A percentile compares a stretch with the other conserved stretches of the same genome.
These are phyloP conservation scores for Xerocomellus intermedius DNA, from an alignment of 768 basidiomycete species.

Conservation along the genomic window DNA sequence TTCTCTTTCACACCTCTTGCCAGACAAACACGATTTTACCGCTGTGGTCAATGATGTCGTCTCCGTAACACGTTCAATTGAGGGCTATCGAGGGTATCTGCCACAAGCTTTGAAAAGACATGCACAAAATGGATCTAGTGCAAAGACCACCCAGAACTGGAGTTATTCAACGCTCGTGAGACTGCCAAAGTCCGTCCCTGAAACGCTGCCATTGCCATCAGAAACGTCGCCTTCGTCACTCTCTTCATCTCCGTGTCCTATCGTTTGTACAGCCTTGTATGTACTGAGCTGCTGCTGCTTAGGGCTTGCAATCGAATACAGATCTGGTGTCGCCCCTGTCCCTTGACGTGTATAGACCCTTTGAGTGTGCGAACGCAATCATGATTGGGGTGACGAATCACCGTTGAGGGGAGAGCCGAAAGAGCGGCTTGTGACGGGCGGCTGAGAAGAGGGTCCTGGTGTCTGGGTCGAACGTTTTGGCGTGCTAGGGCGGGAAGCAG, in stretches of 20 bases:
- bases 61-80: neutral
- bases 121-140: constrained; percentile 1
- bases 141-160: neutral
- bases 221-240: constrained; percentile 31
- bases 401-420: constrained; percentile 46
- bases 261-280: constrained; percentile 17
- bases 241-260: constrained; percentile 14
- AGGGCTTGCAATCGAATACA: constrained; percentile 21
- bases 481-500: constrained; percentile 27
- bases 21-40: neutral
- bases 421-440: constrained; percentile 32
- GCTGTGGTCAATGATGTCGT: neutral
- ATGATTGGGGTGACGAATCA: constrained; percentile 44
- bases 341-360: constrained; percentile 32
- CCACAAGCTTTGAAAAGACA: neutral
- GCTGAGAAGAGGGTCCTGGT: constrained; percentile 31
- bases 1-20: neutral
- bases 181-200: constrained; percentile 45
- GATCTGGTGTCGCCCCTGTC: constrained; percentile 25
- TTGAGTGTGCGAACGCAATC: constrained; percentile 38
- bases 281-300: constrained; percentile 19
- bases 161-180: constrained; percentile 50
- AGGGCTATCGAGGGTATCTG: neutral
- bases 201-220: constrained; percentile 40
- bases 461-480: constrained; percentile 28